phyloP scores from a whole-genome alignment of 2,329 filamentous ascomycete species.

The Zopfia rhizophila region DNA sequence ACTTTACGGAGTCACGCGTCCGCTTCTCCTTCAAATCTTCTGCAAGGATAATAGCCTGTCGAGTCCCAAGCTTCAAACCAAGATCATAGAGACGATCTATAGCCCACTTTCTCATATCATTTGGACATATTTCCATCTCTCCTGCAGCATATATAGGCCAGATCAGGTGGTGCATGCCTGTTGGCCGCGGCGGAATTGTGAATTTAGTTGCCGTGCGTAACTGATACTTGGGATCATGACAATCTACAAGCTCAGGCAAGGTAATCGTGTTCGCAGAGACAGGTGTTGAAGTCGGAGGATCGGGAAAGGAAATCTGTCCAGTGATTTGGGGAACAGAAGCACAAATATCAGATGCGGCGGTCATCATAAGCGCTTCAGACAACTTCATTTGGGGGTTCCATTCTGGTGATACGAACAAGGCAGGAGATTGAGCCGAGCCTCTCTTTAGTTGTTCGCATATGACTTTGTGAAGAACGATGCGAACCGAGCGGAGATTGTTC shows the following conservation, averaged over 20 bases:
- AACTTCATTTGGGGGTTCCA: constrained; percentile 15
- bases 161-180: constrained; percentile 38
- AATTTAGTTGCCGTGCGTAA: constrained; percentile 37
- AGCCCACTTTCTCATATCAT: constrained; percentile 31
- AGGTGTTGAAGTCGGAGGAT: constrained; percentile 3
- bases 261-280: not conserved
- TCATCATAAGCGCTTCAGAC: constrained; percentile 27
- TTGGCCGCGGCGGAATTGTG: constrained; percentile 28
- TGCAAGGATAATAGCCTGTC: constrained; percentile 38
- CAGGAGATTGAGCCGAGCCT: constrained; percentile 21
- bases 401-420: constrained; percentile 23
- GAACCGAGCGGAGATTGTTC: constrained; percentile 40
- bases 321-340: constrained; percentile 41
- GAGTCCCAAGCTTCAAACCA: constrained; percentile 35
- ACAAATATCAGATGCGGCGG: constrained; percentile 25
- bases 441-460: constrained; percentile 32
- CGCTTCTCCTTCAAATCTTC: constrained; percentile 36
- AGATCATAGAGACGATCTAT: constrained; percentile 36
- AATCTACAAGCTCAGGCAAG: constrained; percentile 6
- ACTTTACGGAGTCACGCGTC: too few species aligned
- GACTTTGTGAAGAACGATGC: constrained; percentile 34
- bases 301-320: constrained; percentile 39
- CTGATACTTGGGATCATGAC: constrained; percentile 13
- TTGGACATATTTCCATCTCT: constrained; percentile 21
- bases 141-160: constrained; percentile 38